These are phyloP conservation scores for Fraxinus anomala DNA, from an alignment of 257 asterid genomes.

Conservation along the genomic window DNA sequence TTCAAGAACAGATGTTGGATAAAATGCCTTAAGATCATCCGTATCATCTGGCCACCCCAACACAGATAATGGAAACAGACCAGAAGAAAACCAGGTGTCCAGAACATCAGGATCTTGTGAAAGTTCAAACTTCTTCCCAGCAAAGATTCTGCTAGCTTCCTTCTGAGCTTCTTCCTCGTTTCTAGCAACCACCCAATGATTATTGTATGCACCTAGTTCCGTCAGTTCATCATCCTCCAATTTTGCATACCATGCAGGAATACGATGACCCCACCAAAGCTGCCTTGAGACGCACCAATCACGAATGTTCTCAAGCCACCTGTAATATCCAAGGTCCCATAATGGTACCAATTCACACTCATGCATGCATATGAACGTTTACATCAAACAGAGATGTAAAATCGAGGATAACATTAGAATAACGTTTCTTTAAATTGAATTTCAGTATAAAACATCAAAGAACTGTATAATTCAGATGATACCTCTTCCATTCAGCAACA, in stretches of 20 bases:
- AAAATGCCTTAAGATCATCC: constrained; percentile 69
- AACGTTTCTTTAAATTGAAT: background rate
- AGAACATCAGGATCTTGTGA: constrained; percentile 90
- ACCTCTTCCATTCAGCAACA: constrained; percentile 96
- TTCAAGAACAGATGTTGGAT: constrained; percentile 91
- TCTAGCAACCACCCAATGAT: constrained; percentile 89
- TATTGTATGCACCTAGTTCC: constrained; percentile 65
- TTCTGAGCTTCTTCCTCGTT: constrained; percentile 63
- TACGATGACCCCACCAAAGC: constrained; percentile 99
- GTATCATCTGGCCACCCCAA: constrained; percentile 97
- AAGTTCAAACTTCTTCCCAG: constrained; percentile 66
- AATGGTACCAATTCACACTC: constrained; percentile 8
- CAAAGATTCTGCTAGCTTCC: constrained; percentile 60
- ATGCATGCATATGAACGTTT: background rate
- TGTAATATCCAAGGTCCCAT: constrained; percentile 35
- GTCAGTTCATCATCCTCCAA: constrained; percentile 71
- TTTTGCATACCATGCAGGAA: constrained; percentile 92
- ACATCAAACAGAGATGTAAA: background rate
- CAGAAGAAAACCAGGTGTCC: constrained; percentile 98
- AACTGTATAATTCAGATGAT: constrained; percentile 22
- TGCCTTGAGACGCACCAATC: constrained; percentile 99
- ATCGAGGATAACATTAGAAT: background rate
- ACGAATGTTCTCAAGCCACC: constrained; percentile 97
- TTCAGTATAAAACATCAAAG: constrained; percentile 10
- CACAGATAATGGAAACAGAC: constrained; percentile 85